Evolutionary conservation across 352 stramenopile species (phyloP), one percentile per base, ranked within the genome.

Genomic region (Pythium phragmiticola): DNA sequence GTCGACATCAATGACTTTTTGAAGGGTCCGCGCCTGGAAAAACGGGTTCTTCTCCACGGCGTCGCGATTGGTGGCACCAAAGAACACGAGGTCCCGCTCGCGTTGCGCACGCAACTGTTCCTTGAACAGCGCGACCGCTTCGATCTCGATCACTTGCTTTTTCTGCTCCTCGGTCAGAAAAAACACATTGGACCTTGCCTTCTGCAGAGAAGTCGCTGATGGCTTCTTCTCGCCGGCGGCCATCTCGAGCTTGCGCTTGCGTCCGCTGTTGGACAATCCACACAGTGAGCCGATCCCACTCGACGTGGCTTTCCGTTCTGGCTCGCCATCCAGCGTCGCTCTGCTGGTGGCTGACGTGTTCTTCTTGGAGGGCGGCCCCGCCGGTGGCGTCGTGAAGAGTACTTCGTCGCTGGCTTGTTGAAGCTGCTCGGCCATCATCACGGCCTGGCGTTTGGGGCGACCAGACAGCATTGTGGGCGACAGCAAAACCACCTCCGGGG

Each of bases 81-180:
- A 92, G 56, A 91, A 92, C 23, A 72, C 80, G 17, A 82, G 59
- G 61, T 92, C 84, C 17, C 85, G 84, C 52, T 92, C 84, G 6
- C 84, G 81, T 21, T 79, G 78, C 57, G 83, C 69, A 2, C 78
- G 75, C 45, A 90, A 63, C 39, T 92, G 73, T 42, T 90, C 82
- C 13, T 81, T 82, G 39, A 92, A 80, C 7, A 71, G 65, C 7
- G 73, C 77, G 36, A 90, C 66, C 3, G 84, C 77, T 36, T 92
- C 80, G 57, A 90, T 86, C 59, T 89, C 82, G 43, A 89, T 78
- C 0, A 89, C 55, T 41, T 90, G 76, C 45, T 89, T 88, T 63
- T 80, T 83, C 57, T 87, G 73, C 46, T 80, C 62, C 28, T 88
- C 76, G 7, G 63, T 86, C 47, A 92, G 57, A 62, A 92, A 92